Evolutionary conservation across 2,329 filamentous ascomycete species (phyloP).

Genomic region (Epicoccum sorghinum): DNA sequence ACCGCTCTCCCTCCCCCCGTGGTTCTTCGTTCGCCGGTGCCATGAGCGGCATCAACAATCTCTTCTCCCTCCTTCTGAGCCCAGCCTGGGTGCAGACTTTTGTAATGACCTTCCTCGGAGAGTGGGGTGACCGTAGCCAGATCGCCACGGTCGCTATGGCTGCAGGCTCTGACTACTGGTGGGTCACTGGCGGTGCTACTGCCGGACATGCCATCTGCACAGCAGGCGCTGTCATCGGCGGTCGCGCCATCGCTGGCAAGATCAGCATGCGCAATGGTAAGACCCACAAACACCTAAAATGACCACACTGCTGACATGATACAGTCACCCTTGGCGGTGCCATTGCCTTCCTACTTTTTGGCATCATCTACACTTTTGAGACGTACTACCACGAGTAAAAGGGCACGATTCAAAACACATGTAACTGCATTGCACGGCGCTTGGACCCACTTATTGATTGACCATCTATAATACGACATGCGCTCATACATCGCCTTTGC

Average conservation of each 20-base stretch:
- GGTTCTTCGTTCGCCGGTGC: constrained; percentile 61
- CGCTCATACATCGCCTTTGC: constrained; percentile 3
- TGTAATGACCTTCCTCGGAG: constrained; percentile 96
- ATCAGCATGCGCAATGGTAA: constrained; percentile 96
- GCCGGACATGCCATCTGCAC: constrained; percentile 90
- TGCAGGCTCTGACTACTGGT: constrained; percentile 98
- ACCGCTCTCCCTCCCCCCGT: constrained; percentile 51
- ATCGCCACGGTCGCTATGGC: constrained; percentile 99
- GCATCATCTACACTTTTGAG: constrained; percentile 88
- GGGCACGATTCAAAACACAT: constrained; percentile 12
- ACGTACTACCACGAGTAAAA: constrained; percentile 62
- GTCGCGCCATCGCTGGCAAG: constrained; percentile 86
- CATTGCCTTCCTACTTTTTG: constrained; percentile 87
- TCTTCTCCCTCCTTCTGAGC: constrained; percentile 85
- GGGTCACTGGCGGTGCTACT: constrained; percentile 90
- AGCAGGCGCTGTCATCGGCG: constrained; percentile 87
- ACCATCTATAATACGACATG: constrained; percentile 26
- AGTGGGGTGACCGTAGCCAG: constrained; percentile 97
- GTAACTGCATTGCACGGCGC: constrained; percentile 32
- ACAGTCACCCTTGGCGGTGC: constrained; percentile 92
- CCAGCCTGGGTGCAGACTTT: constrained; percentile 99
- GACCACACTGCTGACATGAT: constrained; percentile 30
- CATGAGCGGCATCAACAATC: constrained; percentile 77
- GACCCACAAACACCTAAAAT: constrained; percentile 48
- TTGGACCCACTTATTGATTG: constrained; percentile 17